Evolutionary conservation across 345 rosid species (phyloP).

Genomic region (Triadica sebifera): DNA sequence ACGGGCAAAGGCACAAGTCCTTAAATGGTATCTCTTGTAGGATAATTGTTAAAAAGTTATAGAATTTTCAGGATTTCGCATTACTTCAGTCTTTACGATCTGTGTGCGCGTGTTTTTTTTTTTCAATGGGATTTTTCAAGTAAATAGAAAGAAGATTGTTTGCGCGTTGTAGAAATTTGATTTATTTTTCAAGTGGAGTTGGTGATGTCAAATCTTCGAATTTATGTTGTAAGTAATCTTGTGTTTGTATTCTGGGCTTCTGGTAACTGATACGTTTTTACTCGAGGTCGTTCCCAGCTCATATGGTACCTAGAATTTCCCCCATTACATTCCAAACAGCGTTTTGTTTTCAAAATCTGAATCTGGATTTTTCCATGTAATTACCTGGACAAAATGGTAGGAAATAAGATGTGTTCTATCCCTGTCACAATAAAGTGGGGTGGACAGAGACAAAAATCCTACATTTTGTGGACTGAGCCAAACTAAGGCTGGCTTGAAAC

Average conservation of each 20-base stretch:
- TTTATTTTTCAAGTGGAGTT: not conserved
- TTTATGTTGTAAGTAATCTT: no score
- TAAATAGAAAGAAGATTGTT: not conserved
- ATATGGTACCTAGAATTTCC: not conserved
- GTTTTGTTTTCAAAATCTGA: not conserved
- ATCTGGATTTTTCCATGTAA: constrained; percentile 11
- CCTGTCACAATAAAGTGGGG: constrained; percentile 1
- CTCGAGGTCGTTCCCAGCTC: not conserved
- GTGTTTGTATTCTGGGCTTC: no score
- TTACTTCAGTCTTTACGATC: no score
- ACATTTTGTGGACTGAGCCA: not conserved
- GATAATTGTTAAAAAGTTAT: not conserved
- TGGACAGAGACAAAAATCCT: not conserved
- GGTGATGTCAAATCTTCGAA: not conserved
- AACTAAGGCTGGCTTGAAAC: not conserved
- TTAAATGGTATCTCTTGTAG: no score
- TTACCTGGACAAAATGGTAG: not conserved
- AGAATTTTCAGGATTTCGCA: not conserved
- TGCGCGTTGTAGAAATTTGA: not conserved
- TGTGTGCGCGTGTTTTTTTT: no score
- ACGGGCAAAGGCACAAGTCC: not conserved
- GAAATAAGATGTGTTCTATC: not conserved
- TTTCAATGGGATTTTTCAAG: not conserved
- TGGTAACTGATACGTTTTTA: not conserved
- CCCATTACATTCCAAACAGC: not conserved